Evolutionary conservation across 2,329 filamentous ascomycete species (phyloP), one percentile per base, ranked within the genome.

Genomic region (Bipolaris sorokiniana): DNA sequence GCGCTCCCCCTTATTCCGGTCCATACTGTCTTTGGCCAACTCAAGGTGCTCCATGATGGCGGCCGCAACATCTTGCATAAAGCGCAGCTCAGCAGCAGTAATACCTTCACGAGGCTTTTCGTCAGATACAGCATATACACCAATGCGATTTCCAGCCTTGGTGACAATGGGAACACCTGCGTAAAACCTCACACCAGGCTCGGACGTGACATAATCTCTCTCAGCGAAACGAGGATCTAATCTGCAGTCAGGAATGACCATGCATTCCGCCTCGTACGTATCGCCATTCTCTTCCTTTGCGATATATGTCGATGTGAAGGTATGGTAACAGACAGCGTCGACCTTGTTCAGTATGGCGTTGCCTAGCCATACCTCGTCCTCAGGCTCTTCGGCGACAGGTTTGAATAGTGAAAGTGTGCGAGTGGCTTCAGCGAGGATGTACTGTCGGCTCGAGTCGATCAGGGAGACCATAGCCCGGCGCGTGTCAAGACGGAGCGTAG

Each of bases 341-440:
- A 55, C 58, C 48, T 65, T 64, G 47, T 68, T 64, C 22, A 75
- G 59, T n/a, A 73, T 68, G 31, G 68, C 63, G 26, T 70, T 67
- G 54, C 73, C 73, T 33, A 71, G 64, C 71, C 68, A 76, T 7
- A 72, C 61, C 31, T 70, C 65, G 60, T 70, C 66, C 3, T 63
- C 63, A 7, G 64, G 57, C 23, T 53, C 45, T 44, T 67, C 66
- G 7, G 60, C 64, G 42, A 62, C 60, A 11, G 70, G 60, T 10
- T 63, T 61, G 56, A 70, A 68, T 18, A 77, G 68, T 11, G 74
- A 75, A 23, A 74, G 62, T 3, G 70, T 74, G 41, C 66, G 67
- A 13, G 75, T 77, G 28, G 75, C 75, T 60, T 78, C 76, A 38
- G 73, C 74, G 40, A 78, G 69, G 42, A 78, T 74, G 61, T 76